Base-by-base conservation (phyloP, 768 basidiomycete genomes). In the Boletus bicolor region DNA sequence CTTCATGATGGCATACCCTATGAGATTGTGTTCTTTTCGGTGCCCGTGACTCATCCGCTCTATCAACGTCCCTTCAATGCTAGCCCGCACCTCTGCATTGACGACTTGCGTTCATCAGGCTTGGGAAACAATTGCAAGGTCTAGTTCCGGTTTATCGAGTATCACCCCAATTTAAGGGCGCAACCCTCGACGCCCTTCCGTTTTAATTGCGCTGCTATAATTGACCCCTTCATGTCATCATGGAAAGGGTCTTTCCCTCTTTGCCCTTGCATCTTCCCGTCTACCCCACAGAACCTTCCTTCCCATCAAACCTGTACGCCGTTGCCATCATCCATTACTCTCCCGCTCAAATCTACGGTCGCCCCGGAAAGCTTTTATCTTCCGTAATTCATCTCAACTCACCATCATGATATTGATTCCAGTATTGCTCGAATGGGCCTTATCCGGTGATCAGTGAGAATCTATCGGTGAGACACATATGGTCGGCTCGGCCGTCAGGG, bases 381-480 rank as follows among this genome's bases (percentile, higher is more conserved):
- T 49, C 49, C 60, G 59, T 57, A 47, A 47, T 39, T 35, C 49
- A 34, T 12, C 36, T 46, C 44, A 24, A 5, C 32, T 10, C n/a
- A 28, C 3, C 28, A 6, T 24, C 21, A 24, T 24, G 21, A 24
- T 24, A 24, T 24, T 52, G 28, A 46, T 52, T 34, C 19, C 11
- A 38, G 41, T 17, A 52, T 45, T 24, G 24, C 41, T 57, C 19
- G 9, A 44, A 45, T n/a, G 8, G 10, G 36, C 32, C 49, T 51
- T 54, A 55, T 65, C 60, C 49, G 36, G 57, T 60, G 44, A 61
- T 64, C 49, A 51, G 41, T 54, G 47, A 7, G 44, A 42, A 53
- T 56, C 57, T 19, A 56, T 52, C 50, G 44, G 21, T 26, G 24
- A 32, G 28, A 28, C 6, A 28, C 28, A 17, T 21, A 34, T 21